phyloP scores from a whole-genome alignment of 1,284 basidiomycete genomes.

The Termitomyces sp. region DNA sequence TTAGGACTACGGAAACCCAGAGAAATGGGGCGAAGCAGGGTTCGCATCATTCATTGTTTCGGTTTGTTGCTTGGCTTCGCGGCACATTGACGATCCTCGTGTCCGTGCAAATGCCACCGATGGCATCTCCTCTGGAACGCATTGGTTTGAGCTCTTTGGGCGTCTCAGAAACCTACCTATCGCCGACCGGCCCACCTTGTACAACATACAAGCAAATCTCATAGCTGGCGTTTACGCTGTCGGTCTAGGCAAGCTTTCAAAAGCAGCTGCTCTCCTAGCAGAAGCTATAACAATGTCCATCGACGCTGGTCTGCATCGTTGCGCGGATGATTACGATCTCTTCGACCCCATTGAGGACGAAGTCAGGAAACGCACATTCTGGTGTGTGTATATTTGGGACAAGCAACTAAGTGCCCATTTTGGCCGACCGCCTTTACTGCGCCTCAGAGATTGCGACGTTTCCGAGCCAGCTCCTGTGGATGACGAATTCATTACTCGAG shows the following conservation, averaged over 20 bases:
- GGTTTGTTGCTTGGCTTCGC: conserved; percentile 82
- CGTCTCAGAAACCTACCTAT: conserved; percentile 80
- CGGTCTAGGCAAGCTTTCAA: conserved; percentile 82
- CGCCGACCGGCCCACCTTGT: conserved; percentile 83
- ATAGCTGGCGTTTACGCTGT: conserved; percentile 86
- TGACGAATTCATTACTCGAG: conserved; percentile 79
- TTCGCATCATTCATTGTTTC: conserved; percentile 88
- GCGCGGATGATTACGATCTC: conserved; percentile 82
- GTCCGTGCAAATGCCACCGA: conserved; percentile 77
- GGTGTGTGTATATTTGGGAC: conserved; percentile 92
- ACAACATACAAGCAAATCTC: conserved; percentile 84
- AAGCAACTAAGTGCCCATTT: conserved; percentile 84
- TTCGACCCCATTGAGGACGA: conserved; percentile 86
- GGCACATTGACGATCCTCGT: conserved; percentile 85
- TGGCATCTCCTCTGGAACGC: conserved; percentile 80
- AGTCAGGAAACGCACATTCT: conserved; percentile 86
- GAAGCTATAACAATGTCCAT: conserved; percentile 81
- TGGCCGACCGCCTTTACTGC: conserved; percentile 79
- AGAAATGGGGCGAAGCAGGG: conserved; percentile 89
- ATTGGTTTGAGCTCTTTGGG: conserved; percentile 84
- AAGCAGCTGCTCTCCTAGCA: conserved; percentile 77
- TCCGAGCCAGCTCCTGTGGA: conserved; percentile 80
- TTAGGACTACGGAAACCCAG: conserved; percentile 85
- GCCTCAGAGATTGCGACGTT: conserved; percentile 83
- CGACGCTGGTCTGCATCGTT: conserved; percentile 83